A percentile compares a stretch with the other conserved stretches of the same genome.
Conservation (phyloP, 768 basidiomycete genomes). For the Phanerochaete sordida region DNA sequence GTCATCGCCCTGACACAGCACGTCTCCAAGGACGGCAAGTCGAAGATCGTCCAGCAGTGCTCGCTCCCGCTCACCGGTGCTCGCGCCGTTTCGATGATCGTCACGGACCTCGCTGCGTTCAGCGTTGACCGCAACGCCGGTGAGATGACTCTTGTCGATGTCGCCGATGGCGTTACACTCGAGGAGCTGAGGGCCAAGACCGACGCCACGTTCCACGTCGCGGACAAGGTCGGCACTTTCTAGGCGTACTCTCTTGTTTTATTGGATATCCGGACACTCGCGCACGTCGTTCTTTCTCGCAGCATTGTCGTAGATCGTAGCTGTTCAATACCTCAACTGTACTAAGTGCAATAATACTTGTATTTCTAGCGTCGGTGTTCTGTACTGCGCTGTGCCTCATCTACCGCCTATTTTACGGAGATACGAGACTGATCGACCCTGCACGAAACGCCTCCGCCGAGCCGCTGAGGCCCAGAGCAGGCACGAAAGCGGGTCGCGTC, state of each 20-base stretch:
- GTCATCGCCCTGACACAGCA: conserved; percentile 89
- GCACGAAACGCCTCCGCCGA: neutral
- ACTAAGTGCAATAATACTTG: conserved; percentile 1
- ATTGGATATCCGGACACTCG: neutral
- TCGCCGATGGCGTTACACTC: conserved; percentile 77
- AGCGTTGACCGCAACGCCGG: conserved; percentile 75
- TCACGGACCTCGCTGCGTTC: conserved; percentile 90
- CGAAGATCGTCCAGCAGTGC: conserved; percentile 82
- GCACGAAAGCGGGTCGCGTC: neutral
- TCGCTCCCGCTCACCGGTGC: conserved; percentile 85
- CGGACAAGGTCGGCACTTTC: conserved; percentile 46
- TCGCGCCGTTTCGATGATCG: conserved; percentile 79
- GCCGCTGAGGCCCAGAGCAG: too few relatives aligned
- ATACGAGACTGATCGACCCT: neutral
- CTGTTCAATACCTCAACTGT: conserved; percentile 1
- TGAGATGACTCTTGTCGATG: conserved; percentile 68
- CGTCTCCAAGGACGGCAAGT: conserved; percentile 80
- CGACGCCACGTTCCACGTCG: conserved; percentile 69
- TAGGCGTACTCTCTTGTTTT: conserved; percentile 21
- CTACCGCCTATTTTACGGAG: too few relatives aligned
- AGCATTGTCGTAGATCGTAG: neutral
- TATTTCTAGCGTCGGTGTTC: neutral
- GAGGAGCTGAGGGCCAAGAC: conserved; percentile 85
- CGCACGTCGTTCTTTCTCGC: neutral
- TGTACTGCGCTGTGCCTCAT: neutral